Evolutionary conservation across 1,284 basidiomycete genomes (phyloP).

Genomic region (Boletus albobrunnescens): DNA sequence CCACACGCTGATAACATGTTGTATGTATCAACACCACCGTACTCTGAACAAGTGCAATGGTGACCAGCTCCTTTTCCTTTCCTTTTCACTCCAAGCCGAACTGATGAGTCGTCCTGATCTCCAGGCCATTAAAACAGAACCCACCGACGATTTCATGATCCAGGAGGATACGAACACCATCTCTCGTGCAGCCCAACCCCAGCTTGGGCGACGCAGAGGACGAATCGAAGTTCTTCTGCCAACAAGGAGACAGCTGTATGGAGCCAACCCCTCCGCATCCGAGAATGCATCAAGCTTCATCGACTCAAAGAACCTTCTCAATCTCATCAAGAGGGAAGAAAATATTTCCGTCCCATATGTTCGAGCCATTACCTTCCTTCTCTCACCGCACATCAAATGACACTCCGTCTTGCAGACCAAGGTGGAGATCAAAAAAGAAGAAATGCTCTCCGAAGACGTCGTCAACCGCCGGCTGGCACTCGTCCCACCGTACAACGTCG

Average conservation of each 20-base stretch:
- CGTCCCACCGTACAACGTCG: slow-evolving; percentile 7
- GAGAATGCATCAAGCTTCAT: slow-evolving; percentile 14
- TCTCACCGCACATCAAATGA: neutral
- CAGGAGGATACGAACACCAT: neutral
- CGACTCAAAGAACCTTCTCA: slow-evolving; percentile 1
- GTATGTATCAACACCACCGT: too few relatives aligned
- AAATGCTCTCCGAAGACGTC: slow-evolving; percentile 24
- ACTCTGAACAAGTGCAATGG: slow-evolving; percentile 1
- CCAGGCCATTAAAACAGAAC: slow-evolving; percentile 16
- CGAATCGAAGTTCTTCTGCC: slow-evolving; percentile 12
- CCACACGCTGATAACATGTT: too few relatives aligned
- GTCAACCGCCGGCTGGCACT: slow-evolving; percentile 10
- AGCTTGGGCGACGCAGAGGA: neutral
- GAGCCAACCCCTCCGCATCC: slow-evolving; percentile 8
- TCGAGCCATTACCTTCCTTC: neutral
- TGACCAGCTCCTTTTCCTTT: neutral
- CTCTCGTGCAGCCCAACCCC: neutral
- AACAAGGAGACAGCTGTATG: slow-evolving; percentile 11
- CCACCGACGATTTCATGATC: neutral
- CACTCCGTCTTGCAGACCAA: slow-evolving; percentile 1
- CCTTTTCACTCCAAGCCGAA: neutral
- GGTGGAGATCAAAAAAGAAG: slow-evolving; percentile 19
- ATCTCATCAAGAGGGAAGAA: slow-evolving; percentile 11
- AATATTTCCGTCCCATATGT: slow-evolving; percentile 3
- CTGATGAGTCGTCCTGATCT: neutral